These are phyloP conservation scores for Chalciporus chontae DNA, from an alignment of 768 basidiomycete genomes.

Conservation along the genomic window DNA sequence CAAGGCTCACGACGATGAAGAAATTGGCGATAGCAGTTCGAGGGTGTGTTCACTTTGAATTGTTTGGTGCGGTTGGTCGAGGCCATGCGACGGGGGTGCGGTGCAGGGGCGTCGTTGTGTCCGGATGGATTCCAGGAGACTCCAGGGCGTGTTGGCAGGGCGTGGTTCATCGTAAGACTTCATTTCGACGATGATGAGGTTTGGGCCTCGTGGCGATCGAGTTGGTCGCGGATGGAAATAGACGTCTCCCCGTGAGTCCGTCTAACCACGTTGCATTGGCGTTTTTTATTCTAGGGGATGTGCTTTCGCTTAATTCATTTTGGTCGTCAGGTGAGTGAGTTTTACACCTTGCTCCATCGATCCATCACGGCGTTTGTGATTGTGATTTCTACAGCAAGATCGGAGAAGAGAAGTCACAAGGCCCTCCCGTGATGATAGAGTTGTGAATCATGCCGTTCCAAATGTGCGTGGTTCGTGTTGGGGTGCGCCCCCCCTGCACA, in stretches of 20 bases:
- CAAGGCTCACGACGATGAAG: constrained; percentile 16
- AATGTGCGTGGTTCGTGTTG: too few species aligned
- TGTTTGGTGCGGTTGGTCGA: constrained; percentile 14
- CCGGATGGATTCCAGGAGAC: too few species aligned
- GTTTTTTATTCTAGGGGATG: constrained; percentile 2
- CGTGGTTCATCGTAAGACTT: too few species aligned
- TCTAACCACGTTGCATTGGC: constrained; percentile 21
- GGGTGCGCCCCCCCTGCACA: too few species aligned
- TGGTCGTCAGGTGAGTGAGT: neutral
- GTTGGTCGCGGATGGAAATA: constrained; percentile 18
- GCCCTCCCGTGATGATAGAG: too few species aligned
- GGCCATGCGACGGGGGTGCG: constrained; percentile 27
- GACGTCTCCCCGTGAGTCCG: neutral
- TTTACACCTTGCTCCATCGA: neutral
- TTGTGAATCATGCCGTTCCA: too few species aligned
- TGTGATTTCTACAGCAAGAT: neutral
- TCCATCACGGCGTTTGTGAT: constrained; percentile 15
- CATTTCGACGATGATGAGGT: too few species aligned
- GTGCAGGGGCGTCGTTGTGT: constrained; percentile 15
- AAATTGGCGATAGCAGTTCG: constrained; percentile 1
- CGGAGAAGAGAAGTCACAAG: too few species aligned
- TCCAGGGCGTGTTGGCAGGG: constrained; percentile 3
- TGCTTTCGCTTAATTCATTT: constrained; percentile 28
- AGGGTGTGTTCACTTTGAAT: constrained; percentile 13
- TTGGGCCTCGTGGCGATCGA: too few species aligned